Evolutionary conservation across 1,139 yeast species (phyloP).

Genomic region (Lodderomyces parapsilosis): DNA sequence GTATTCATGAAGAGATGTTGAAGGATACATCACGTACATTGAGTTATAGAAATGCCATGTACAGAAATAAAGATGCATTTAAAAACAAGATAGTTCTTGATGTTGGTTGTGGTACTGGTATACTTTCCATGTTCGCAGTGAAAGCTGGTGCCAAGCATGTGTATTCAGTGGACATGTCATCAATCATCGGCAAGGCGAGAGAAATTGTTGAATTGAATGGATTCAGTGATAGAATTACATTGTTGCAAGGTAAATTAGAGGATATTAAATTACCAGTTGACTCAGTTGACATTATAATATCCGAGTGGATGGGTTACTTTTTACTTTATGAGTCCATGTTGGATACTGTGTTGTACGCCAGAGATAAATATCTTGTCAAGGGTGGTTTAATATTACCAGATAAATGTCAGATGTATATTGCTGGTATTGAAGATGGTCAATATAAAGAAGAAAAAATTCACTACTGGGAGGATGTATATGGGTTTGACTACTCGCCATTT

Average conservation of each 20-base stretch:
- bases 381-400: slow-evolving; percentile 96
- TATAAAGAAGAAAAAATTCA: slow-evolving; percentile 91
- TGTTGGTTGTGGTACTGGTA: slow-evolving; percentile 99
- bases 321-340: slow-evolving; percentile 95
- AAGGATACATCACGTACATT: slow-evolving; percentile 93
- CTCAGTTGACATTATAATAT: slow-evolving; percentile 88
- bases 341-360: slow-evolving; percentile 91
- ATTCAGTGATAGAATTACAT: slow-evolving; percentile 79
- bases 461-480: slow-evolving; percentile 96
- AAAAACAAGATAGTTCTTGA: slow-evolving; percentile 94
- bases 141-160: slow-evolving; percentile 97
- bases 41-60: slow-evolving; percentile 89
- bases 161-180: slow-evolving; percentile 95
- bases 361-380: slow-evolving; percentile 84
- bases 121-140: slow-evolving; percentile 97
- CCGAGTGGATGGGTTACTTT: slow-evolving; percentile 99
- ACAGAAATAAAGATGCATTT: slow-evolving; percentile 84
- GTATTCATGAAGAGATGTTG: slow-evolving; percentile 98
- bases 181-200: slow-evolving; percentile 91
- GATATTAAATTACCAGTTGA: slow-evolving; percentile 80
- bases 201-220: slow-evolving; percentile 86
- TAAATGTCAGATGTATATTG: slow-evolving; percentile 85
- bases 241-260: slow-evolving; percentile 91
- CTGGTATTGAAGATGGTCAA: slow-evolving; percentile 92
- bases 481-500: slow-evolving; percentile 84